Evolutionary conservation across 2,329 filamentous ascomycete genomes (phyloP), one percentile per base, ranked within the genome.

Genomic region (Sporothrix brasiliensis): DNA sequence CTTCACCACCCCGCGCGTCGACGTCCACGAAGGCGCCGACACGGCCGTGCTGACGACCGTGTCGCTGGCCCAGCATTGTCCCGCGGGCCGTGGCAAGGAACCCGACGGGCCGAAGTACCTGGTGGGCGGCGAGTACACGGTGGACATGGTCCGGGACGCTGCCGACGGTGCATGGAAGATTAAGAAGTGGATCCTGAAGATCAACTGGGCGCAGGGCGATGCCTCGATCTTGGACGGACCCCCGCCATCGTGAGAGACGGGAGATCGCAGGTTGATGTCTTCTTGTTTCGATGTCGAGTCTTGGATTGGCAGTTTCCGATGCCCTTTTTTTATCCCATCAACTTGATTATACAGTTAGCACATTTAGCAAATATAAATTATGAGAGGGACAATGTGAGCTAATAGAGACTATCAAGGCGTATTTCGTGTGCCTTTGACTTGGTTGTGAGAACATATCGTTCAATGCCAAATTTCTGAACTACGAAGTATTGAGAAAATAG

Each of bases 41-140:
- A 66, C 61, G n/a, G 61, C 61, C 5, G 24, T 50, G 11, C 44
- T 66, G 34, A 66, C 54, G 19, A 30, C 54, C 0, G 16, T n/a
- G 6, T 58, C 54, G 54, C 27, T 58, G 54, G 54, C 54, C 16
- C 61, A 66, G 61, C 61, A 66, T 24, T 49, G 61, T 24, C 61
- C 61, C 14, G 39, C 7, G 1, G 61, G 61, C 21, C 41, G 39
- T n/a, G 61, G 61, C 61, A 30, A n/a, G 24, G 61, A 66, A n/a
- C 61, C 44, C n/a, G 24, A 27, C 47, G 61, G 61, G 14, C 61
- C 61, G 11, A 66, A 66, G 44, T 66, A 66, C 44, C 39, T 50
- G 3, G 61, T 66, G 44, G 61, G 44, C 61, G 61, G 61, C 39
- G 41, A 66, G 47, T 66, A 66, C 44, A 47, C 61, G 16, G 41